phyloP scores from a whole-genome alignment of 208 protist genomes.

The Crithidia fasciculata region DNA sequence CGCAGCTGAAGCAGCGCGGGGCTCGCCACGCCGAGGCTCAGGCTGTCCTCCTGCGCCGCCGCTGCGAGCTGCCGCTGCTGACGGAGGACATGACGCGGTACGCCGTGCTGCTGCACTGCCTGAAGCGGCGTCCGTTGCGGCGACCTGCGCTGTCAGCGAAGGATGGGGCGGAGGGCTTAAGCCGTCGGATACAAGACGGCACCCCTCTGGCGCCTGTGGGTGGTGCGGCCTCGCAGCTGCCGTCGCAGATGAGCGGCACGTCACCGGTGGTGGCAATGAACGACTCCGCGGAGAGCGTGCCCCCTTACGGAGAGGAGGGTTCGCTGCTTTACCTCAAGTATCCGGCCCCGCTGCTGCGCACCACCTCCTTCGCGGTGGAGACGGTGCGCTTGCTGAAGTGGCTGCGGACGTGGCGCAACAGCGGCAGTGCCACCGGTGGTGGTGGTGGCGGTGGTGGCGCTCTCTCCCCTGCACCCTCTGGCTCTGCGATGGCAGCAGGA shows the following conservation, averaged over 20 bases:
- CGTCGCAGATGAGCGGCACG: background rate
- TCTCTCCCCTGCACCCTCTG: background rate
- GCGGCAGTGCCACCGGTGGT: background rate
- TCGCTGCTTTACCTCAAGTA: constrained; percentile 65
- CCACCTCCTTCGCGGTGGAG: constrained; percentile 64
- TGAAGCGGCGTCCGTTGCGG: constrained; percentile 4
- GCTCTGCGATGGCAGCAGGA: background rate
- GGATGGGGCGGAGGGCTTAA: background rate
- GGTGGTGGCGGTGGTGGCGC: background rate
- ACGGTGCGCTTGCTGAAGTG: constrained; percentile 75
- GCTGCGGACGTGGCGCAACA: constrained; percentile 73
- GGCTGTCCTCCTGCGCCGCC: constrained; percentile 13
- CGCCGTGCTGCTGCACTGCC: constrained; percentile 17
- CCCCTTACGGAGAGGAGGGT: constrained; percentile 24
- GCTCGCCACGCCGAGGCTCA: constrained; percentile 28
- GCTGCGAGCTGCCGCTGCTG: constrained; percentile 33
- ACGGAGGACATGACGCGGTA: constrained; percentile 34
- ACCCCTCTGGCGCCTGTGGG: background rate
- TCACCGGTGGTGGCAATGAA: background rate
- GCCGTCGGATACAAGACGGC: background rate
- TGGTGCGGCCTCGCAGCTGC: background rate
- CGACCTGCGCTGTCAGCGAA: background rate
- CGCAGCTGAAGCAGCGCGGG: constrained; percentile 18
- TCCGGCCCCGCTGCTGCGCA: constrained; percentile 78
- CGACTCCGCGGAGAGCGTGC: background rate